phyloP scores from a whole-genome alignment of 305 asterid species.

The Rubia occidens region DNA sequence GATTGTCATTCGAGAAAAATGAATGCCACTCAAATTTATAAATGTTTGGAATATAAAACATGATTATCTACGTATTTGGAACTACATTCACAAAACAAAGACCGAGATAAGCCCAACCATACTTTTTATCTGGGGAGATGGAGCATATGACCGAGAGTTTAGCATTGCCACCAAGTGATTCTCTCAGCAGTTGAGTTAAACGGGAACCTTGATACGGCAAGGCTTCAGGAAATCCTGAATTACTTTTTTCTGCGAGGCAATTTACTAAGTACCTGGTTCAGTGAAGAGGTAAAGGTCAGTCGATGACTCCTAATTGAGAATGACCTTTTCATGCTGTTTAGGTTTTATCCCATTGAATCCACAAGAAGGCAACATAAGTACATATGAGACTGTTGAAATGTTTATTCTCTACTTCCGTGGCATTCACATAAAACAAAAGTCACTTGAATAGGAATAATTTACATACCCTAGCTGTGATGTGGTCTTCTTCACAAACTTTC shows the following conservation, averaged over 20 bases:
- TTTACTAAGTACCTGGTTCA: conserved; percentile 40
- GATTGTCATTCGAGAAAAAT: no score
- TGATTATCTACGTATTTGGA: not conserved
- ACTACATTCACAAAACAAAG: not conserved
- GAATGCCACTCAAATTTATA: not conserved
- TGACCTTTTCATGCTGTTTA: not conserved
- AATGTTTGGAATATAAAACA: no score
- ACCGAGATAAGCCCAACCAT: not conserved
- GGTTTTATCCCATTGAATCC: not conserved
- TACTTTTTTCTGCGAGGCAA: conserved; percentile 10
- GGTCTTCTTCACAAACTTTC: conserved; percentile 76
- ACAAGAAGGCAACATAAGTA: not conserved
- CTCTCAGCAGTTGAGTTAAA: conserved; percentile 14
- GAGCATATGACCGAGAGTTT: conserved; percentile 17
- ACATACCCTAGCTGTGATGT: conserved; percentile 85
- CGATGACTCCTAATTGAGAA: not conserved
- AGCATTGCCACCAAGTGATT: conserved; percentile 20
- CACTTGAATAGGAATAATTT: not conserved
- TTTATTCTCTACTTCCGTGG: not conserved
- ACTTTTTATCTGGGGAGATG: conserved; percentile 17
- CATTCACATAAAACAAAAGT: not conserved
- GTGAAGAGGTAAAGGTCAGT: conserved; percentile 16
- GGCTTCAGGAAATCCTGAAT: conserved; percentile 8
- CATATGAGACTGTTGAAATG: not conserved
- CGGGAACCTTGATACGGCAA: conserved; percentile 13